phyloP scores from a whole-genome alignment of 768 basidiomycete species.

The Agaricus sinodeliciosus region DNA sequence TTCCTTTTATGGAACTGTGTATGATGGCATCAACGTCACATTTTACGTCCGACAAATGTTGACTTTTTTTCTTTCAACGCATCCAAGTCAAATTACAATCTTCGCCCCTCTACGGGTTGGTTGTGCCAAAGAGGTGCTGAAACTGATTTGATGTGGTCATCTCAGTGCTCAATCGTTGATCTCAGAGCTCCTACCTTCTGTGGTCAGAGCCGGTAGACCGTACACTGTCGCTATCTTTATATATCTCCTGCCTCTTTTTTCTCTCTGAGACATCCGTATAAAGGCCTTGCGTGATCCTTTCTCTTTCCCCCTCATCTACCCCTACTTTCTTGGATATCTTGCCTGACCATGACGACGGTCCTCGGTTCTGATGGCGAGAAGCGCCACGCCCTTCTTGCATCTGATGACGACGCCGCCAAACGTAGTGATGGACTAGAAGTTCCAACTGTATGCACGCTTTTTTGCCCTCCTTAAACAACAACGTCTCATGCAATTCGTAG shows the following conservation, averaged over 20 bases:
- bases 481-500: constrained; percentile 17
- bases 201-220: constrained; percentile 11
- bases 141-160: constrained; percentile 4
- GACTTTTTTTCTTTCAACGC: not conserved
- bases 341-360: not conserved
- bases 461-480: not conserved
- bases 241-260: not conserved
- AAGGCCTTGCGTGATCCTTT: not conserved
- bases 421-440: not conserved
- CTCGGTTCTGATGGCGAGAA: constrained; percentile 3
- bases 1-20: no score
- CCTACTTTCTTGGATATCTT: constrained; percentile 7
- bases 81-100: constrained; percentile 13
- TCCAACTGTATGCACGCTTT: constrained; percentile 1
- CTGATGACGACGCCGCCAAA: not conserved
- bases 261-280: constrained; percentile 2
- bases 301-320: not conserved
- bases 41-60: constrained; percentile 4
- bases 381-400: not conserved
- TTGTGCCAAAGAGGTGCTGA: constrained; percentile 13
- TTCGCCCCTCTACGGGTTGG: constrained; percentile 5
- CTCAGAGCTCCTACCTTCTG: not conserved
- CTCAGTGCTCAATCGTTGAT: constrained; percentile 6
- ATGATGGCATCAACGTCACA: constrained; percentile 3
- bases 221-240: constrained; percentile 1